Conservation (phyloP, 2,329 filamentous ascomycete genomes). For the Alternaria hordeiaustralica region DNA sequence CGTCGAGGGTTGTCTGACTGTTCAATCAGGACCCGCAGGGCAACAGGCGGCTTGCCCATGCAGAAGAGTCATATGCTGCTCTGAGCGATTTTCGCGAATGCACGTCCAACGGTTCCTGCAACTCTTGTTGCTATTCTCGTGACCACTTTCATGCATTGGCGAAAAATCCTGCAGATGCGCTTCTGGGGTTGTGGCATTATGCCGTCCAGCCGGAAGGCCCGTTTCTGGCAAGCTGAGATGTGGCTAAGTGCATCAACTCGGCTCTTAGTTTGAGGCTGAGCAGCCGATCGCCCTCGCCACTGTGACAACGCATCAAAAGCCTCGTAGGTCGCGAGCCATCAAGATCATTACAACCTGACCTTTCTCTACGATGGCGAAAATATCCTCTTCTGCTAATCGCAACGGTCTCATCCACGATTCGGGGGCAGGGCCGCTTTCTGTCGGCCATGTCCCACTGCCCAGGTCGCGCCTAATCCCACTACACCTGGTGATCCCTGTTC, state of each 20-base stretch:
- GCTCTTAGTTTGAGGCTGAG: constrained; percentile 43
- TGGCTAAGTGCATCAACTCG: constrained; percentile 38
- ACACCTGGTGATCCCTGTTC: constrained; percentile 29
- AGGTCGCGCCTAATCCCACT: constrained; percentile 39
- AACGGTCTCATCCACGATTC: constrained; percentile 32
- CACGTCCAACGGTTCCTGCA: constrained; percentile 28
- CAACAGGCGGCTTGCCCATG: constrained; percentile 29
- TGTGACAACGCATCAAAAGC: constrained; percentile 42
- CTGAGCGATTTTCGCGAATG: constrained; percentile 32
- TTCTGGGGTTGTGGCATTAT: constrained; percentile 16
- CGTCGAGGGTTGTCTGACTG: constrained; percentile 24
- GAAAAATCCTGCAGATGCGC: constrained; percentile 24
- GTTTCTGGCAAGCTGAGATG: constrained; percentile 37
- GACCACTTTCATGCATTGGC: constrained; percentile 27
- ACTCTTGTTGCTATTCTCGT: constrained; percentile 35
- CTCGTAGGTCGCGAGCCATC: constrained; percentile 19
- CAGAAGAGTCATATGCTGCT: constrained; percentile 40
- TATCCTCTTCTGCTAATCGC: constrained; percentile 20
- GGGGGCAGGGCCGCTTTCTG: constrained; percentile 24
- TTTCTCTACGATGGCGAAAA: constrained; percentile 14
- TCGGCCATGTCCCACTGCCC: constrained; percentile 29
- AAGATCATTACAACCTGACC: constrained; percentile 2
- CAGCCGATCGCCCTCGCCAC: constrained; percentile 37
- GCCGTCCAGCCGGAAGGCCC: constrained; percentile 32
- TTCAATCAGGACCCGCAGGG: constrained; percentile 39